phyloP scores from a whole-genome alignment of 1,139 yeast genomes.

The Lodderomyces margitis region DNA sequence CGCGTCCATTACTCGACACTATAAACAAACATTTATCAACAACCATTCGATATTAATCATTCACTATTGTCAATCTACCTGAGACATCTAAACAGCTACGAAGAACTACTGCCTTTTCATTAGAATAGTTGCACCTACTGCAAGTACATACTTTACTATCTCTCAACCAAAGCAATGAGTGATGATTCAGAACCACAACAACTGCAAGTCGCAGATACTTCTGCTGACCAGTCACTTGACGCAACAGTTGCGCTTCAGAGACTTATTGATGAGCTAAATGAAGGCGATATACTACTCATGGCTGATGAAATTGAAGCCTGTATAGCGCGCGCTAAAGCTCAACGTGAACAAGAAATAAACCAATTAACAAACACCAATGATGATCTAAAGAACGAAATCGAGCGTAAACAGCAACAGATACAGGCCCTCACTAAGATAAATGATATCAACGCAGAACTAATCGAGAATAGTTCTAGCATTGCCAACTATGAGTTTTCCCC shows the following conservation, averaged over 20 bases:
- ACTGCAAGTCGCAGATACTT: not conserved
- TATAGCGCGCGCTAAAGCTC: not conserved
- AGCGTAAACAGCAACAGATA: conserved; percentile 24
- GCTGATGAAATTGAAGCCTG: conserved; percentile 3
- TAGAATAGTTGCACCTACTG: too few relatives aligned
- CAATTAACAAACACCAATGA: conserved; percentile 16
- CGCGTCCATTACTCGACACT: too few relatives aligned
- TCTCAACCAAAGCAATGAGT: not conserved
- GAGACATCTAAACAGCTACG: too few relatives aligned
- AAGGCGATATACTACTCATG: conserved; percentile 2
- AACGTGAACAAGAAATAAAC: not conserved
- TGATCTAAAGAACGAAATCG: conserved; percentile 20
- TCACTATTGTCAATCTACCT: too few relatives aligned
- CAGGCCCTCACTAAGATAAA: conserved; percentile 22
- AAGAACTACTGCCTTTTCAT: too few relatives aligned
- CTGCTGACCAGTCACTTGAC: not conserved
- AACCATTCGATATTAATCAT: too few relatives aligned
- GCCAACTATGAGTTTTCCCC: conserved; percentile 1
- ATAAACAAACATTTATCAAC: too few relatives aligned
- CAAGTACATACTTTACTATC: not conserved
- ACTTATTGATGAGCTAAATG: conserved; percentile 3
- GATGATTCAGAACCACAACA: not conserved
- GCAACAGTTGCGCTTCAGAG: conserved; percentile 1
- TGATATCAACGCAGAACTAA: conserved; percentile 17
- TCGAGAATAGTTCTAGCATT: conserved; percentile 6